Percentiles rank a stretch among this genome's conserved stretches.
phyloP scores from a whole-genome alignment of 78 protist genomes.

The Dictyostelium purpureum region DNA sequence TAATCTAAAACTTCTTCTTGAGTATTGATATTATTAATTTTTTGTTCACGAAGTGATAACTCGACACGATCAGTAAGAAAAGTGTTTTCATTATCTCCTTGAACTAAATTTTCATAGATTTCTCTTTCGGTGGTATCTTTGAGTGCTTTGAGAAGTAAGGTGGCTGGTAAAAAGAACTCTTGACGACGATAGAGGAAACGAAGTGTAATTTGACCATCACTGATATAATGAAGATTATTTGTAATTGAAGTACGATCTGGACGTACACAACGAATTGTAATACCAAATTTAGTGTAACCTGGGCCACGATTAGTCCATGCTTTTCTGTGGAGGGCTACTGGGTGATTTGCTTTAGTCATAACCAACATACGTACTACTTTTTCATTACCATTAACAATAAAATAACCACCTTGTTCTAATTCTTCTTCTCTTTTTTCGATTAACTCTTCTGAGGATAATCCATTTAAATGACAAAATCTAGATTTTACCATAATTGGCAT shows the following conservation, averaged over 20 bases:
- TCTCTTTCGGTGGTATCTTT: slow-evolving; percentile 84
- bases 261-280: slow-evolving; percentile 90
- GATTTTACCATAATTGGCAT: slow-evolving; percentile 72
- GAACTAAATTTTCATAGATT: slow-evolving; percentile 80
- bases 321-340: slow-evolving; percentile 80
- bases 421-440: slow-evolving; percentile 43
- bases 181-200: slow-evolving; percentile 83
- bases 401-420: slow-evolving; percentile 95
- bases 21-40: slow-evolving; percentile 32
- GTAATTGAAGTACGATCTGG: slow-evolving; percentile 89
- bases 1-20: slow-evolving; percentile 72
- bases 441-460: slow-evolving; percentile 31
- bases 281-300: slow-evolving; percentile 89
- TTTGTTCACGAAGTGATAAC: slow-evolving; percentile 74
- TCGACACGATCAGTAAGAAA: slow-evolving; percentile 86
- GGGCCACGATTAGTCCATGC: slow-evolving; percentile 90
- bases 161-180: slow-evolving; percentile 93
- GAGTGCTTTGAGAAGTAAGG: slow-evolving; percentile 86
- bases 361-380: slow-evolving; percentile 93
- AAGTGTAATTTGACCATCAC: slow-evolving; percentile 84
- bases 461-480: slow-evolving; percentile 20
- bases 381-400: slow-evolving; percentile 95
- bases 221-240: slow-evolving; percentile 89
- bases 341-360: slow-evolving; percentile 87
- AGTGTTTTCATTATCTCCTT: slow-evolving; percentile 70